Percentiles rank a stretch among this genome's conserved stretches.
Evolutionary conservation across 257 asterid genomes (phyloP).

Genomic region (Nicotiana tomentosiformis): DNA sequence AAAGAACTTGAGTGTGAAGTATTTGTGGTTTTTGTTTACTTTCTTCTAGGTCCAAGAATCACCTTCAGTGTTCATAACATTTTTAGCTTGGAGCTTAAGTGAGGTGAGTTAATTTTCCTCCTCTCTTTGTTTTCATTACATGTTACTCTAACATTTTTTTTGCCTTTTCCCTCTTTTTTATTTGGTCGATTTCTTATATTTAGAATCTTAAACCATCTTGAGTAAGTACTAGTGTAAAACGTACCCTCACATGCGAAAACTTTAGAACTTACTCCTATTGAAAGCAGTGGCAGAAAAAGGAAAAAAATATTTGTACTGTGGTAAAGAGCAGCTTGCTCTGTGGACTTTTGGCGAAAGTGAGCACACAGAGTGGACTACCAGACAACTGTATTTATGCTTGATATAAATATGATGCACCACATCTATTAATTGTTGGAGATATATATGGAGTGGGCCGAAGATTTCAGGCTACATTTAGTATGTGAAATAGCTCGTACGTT

Average conservation of each 20-base stretch:
- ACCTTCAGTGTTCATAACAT: slow-evolving; percentile 74
- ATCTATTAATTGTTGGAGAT: not conserved
- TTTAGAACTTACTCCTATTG: not conserved
- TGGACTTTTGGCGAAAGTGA: not conserved
- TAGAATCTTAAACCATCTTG: not conserved
- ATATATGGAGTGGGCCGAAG: not conserved
- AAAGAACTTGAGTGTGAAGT: not conserved
- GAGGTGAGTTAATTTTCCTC: slow-evolving; percentile 44
- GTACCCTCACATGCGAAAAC: not conserved
- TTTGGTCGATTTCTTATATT: not conserved
- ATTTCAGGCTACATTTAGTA: not conserved
- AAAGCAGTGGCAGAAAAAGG: not conserved
- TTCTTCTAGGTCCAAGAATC: slow-evolving; percentile 58
- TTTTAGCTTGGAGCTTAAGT: slow-evolving; percentile 76
- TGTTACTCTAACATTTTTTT: not conserved
- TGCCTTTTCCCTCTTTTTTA: not conserved
- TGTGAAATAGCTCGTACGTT: not conserved
- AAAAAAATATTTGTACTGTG: not conserved
- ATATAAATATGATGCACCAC: not conserved
- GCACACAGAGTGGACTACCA: not conserved
- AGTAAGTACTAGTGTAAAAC: not conserved
- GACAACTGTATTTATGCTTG: not conserved
- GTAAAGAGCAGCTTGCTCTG: not conserved
- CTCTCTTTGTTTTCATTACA: slow-evolving; percentile 1
- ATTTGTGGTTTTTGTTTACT: not conserved